Percentiles rank a stretch among this genome's conserved stretches.
These are phyloP conservation scores for Tricholoma saponaceum DNA, from an alignment of 768 basidiomycete genomes.

Conservation along the genomic window DNA sequence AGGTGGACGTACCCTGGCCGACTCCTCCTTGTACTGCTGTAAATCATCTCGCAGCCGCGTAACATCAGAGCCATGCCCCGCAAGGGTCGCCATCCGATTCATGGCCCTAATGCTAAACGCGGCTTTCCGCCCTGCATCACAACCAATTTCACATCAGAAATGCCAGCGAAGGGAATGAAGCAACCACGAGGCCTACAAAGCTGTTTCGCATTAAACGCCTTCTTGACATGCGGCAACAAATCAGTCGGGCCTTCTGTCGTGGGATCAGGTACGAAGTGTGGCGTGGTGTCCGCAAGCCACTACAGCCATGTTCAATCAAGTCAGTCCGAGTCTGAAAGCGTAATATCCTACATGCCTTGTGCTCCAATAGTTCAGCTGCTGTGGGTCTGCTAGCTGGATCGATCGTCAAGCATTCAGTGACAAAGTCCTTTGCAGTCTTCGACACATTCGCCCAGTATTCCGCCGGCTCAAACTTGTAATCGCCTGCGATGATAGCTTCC, in stretches of 20 bases:
- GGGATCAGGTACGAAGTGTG: conserved; percentile 69
- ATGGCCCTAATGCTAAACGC: conserved; percentile 84
- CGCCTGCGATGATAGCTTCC: conserved; percentile 91
- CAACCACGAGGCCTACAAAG: conserved; percentile 54
- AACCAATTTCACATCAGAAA: conserved; percentile 5
- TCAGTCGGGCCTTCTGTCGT: conserved; percentile 62
- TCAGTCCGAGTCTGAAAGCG: background rate
- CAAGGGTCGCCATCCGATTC: conserved; percentile 69
- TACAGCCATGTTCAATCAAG: conserved; percentile 8
- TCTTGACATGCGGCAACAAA: conserved; percentile 86
- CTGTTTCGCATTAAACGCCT: conserved; percentile 83
- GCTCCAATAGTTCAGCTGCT: conserved; percentile 66
- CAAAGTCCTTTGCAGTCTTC: conserved; percentile 78
- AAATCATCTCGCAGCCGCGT: conserved; percentile 56
- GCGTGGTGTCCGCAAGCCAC: conserved; percentile 71
- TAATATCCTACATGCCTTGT: conserved; percentile 38
- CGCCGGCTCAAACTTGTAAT: conserved; percentile 78
- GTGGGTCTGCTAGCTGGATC: conserved; percentile 82
- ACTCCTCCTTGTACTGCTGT: conserved; percentile 74
- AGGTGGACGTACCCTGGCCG: conserved; percentile 43
- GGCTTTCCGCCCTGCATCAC: conserved; percentile 73
- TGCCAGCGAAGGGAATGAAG: background rate
- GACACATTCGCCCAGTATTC: conserved; percentile 91
- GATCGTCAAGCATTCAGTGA: conserved; percentile 75
- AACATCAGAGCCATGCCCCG: conserved; percentile 36